Evolutionary conservation across 1,139 yeast genomes (phyloP).

Genomic region (Suhomyces chickasaworum): DNA sequence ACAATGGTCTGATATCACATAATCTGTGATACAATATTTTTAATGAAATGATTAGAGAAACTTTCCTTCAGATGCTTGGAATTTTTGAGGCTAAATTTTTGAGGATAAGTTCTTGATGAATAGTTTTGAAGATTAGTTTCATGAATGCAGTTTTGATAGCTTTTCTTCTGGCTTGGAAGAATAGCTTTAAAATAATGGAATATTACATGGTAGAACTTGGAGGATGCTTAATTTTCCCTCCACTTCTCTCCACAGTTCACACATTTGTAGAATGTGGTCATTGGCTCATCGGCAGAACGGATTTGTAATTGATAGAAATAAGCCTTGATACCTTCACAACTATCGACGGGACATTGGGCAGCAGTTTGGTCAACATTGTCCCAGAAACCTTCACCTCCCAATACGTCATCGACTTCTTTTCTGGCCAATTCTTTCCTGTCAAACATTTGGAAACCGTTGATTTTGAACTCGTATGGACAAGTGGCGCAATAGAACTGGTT

Average conservation of each 20-base stretch:
- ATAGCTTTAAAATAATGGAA: neutral
- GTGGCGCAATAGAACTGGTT: constrained; percentile 81
- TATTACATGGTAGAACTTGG: neutral
- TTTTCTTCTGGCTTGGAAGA: too few species aligned
- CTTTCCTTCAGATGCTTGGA: neutral
- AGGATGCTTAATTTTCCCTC: constrained; percentile 78
- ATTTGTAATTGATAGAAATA: constrained; percentile 96
- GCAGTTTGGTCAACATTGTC: constrained; percentile 92
- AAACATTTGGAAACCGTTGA: constrained; percentile 77
- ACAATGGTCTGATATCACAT: constrained; percentile 1
- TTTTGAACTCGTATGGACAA: constrained; percentile 92
- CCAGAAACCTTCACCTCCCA: constrained; percentile 98
- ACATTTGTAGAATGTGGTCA: constrained; percentile 96
- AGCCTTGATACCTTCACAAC: constrained; percentile 88
- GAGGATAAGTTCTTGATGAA: too few species aligned
- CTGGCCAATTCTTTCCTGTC: constrained; percentile 82
- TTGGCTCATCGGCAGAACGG: constrained; percentile 88
- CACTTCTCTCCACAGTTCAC: constrained; percentile 92
- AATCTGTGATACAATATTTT: too few species aligned
- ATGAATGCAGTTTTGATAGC: neutral
- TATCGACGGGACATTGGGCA: constrained; percentile 86
- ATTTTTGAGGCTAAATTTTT: neutral
- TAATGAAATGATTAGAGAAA: neutral
- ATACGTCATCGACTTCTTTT: constrained; percentile 92
- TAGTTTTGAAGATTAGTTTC: neutral